Conservation (phyloP, 768 basidiomycete genomes). For the Austroboletus eburneus region DNA sequence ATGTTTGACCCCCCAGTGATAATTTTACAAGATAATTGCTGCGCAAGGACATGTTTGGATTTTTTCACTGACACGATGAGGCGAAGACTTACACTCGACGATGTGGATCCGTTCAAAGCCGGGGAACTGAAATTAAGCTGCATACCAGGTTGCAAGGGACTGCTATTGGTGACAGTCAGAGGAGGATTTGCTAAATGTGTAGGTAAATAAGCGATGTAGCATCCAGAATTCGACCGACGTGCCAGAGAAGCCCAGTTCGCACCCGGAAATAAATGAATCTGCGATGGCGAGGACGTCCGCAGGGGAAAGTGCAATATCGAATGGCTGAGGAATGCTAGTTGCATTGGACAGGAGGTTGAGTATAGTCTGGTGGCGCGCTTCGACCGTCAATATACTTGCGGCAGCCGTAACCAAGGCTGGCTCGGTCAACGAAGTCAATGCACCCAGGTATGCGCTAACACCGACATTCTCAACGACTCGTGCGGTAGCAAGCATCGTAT, state of each 20-base stretch:
- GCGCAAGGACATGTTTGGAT: slow-evolving; percentile 7
- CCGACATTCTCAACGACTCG: slow-evolving; percentile 76
- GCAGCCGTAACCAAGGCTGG: slow-evolving; percentile 61
- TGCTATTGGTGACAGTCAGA: slow-evolving; percentile 61
- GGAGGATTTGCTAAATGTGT: slow-evolving; percentile 48
- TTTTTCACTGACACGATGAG: neutral
- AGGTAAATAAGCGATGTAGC: neutral
- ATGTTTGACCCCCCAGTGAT: slow-evolving; percentile 55
- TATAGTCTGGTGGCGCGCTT: slow-evolving; percentile 79
- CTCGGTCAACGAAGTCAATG: slow-evolving; percentile 57
- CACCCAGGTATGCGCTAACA: slow-evolving; percentile 74
- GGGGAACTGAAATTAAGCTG: slow-evolving; percentile 54
- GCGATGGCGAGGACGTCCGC: slow-evolving; percentile 70
- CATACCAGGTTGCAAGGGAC: slow-evolving; percentile 53
- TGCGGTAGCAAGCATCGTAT: slow-evolving; percentile 66
- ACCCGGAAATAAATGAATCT: slow-evolving; percentile 63
- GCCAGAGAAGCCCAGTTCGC: slow-evolving; percentile 58
- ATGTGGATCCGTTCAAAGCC: slow-evolving; percentile 49
- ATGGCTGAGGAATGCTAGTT: slow-evolving; percentile 59
- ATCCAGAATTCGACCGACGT: slow-evolving; percentile 13
- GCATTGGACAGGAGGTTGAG: slow-evolving; percentile 63
- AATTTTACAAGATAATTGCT: slow-evolving; percentile 74
- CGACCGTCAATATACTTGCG: slow-evolving; percentile 70
- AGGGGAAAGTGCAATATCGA: slow-evolving; percentile 70
- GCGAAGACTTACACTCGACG: slow-evolving; percentile 35